Base-by-base conservation (phyloP, 1,139 yeast genomes). In the Suhomyces wounanorum region DNA sequence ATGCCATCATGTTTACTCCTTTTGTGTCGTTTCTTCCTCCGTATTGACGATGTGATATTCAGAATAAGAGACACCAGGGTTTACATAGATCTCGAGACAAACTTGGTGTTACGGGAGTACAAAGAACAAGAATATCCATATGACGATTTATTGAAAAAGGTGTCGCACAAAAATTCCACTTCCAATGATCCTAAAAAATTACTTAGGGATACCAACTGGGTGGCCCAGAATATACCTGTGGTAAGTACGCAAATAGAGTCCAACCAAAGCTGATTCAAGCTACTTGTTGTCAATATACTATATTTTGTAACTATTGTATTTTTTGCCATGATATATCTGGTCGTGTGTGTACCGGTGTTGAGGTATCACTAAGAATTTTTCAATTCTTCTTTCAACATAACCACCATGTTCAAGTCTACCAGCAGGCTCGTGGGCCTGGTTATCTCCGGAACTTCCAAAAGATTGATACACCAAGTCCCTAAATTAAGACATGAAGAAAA, bases 1-100 rank as follows among this genome's bases (percentile, higher is more conserved):
- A 95, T 94, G 98, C 85, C 87, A 7, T 81, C 86, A 45, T 82
- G 97, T 53, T 66, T 94, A 54, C 72, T 94, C 41, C 58, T 94
- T 37, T 73, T 94, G 45, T 82, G 86, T 49, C 78, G 99, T 45
- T 82, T 92, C 59, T 94, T 89, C 66, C 69, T 94, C 53, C 77
- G 99, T 45, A 95, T 94, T 4, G 99, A 94, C 68, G 87, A 89
- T 58, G 99, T 94, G 10, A 72, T 90, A 21, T 83, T 92, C 65
- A 74, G 97, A 56, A 79, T 94, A 8, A 77, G 94, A 54, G 99
- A 94, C 63, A 87, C 96, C 0, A 76, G 99, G 51, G 70, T 92
- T 0, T 92, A 79, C 64, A 77, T 94, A 23, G 98, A 94, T 62
- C 87, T 94, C 60, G 83, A 78, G 38, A 79, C 84, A 2, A 78